phyloP scores from a whole-genome alignment of 176 grass and related monocot genomes.

The Tillandsia fasciculata region DNA sequence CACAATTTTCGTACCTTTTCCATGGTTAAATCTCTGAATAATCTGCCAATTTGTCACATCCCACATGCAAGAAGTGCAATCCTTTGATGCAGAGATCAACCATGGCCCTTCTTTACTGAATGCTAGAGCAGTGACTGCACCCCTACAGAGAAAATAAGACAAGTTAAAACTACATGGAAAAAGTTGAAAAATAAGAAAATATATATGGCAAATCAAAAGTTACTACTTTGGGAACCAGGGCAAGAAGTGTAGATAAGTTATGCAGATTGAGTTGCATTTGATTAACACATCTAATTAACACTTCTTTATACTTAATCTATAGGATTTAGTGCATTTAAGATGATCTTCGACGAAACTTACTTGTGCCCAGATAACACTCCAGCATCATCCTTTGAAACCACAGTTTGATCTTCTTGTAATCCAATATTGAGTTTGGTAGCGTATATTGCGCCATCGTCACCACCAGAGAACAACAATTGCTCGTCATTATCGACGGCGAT shows the following conservation, averaged over 20 bases:
- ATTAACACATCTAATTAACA: too few species aligned
- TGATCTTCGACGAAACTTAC: slow-evolving; percentile 1
- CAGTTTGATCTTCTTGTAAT: not conserved
- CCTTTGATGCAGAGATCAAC: slow-evolving; percentile 29
- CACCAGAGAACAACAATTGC: slow-evolving; percentile 21
- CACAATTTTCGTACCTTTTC: slow-evolving; percentile 7
- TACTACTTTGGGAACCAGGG: not conserved
- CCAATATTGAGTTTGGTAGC: slow-evolving; percentile 6
- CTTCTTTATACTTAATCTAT: not conserved
- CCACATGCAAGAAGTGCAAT: slow-evolving; percentile 16
- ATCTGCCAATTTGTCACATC: slow-evolving; percentile 17
- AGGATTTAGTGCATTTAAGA: not conserved
- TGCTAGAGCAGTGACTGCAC: slow-evolving; percentile 22
- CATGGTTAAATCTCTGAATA: slow-evolving; percentile 10
- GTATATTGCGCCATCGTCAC: slow-evolving; percentile 16
- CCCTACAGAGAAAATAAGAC: slow-evolving; percentile 6
- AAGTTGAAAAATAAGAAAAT: not conserved
- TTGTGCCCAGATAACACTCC: slow-evolving; percentile 16
- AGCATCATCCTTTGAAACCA: slow-evolving; percentile 9
- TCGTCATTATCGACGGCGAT: slow-evolving; percentile 15
- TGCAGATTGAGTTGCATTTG: too few species aligned
- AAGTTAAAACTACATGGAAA: not conserved
- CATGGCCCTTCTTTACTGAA: slow-evolving; percentile 14
- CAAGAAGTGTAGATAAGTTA: too few species aligned
- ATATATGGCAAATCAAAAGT: not conserved